Evolutionary conservation across 768 basidiomycete genomes (phyloP).

Genomic region (Agaricus sinodeliciosus): DNA sequence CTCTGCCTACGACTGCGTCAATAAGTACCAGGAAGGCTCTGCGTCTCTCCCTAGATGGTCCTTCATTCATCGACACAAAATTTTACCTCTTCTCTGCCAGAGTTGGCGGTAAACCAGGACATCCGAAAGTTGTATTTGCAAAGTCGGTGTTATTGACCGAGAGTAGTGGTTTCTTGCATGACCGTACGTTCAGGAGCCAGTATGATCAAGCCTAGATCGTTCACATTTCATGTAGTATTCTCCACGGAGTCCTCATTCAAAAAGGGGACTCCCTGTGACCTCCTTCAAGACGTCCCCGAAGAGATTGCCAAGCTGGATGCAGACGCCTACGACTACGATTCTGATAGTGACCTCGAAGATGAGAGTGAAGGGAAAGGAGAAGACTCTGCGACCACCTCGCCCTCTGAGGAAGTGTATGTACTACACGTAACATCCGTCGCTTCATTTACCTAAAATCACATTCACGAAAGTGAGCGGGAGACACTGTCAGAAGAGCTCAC

Average conservation of each 20-base stretch:
- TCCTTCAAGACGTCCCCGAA: background rate
- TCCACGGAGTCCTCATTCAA: background rate
- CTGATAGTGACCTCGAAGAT: slow-evolving; percentile 12
- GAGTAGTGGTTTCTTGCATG: background rate
- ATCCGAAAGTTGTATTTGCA: slow-evolving; percentile 4
- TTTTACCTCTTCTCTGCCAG: slow-evolving; percentile 10
- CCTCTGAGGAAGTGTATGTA: background rate
- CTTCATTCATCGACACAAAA: slow-evolving; percentile 9
- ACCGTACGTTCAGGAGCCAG: background rate
- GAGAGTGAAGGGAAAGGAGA: background rate
- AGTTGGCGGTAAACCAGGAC: background rate
- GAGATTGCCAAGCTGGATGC: slow-evolving; percentile 1
- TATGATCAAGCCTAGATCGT: background rate
- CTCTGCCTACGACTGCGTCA: background rate
- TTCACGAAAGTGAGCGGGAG: background rate
- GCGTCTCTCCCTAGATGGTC: background rate
- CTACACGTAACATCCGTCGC: too few relatives aligned
- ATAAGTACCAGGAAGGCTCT: slow-evolving; percentile 1
- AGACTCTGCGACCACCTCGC: background rate
- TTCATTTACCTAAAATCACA: background rate
- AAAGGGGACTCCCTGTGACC: background rate
- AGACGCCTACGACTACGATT: slow-evolving; percentile 5
- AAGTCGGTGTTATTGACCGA: slow-evolving; percentile 4
- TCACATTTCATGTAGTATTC: background rate
- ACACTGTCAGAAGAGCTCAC: too few relatives aligned